phyloP scores from a whole-genome alignment of 352 stramenopile species.

The Globisporangium sylvaticum region DNA sequence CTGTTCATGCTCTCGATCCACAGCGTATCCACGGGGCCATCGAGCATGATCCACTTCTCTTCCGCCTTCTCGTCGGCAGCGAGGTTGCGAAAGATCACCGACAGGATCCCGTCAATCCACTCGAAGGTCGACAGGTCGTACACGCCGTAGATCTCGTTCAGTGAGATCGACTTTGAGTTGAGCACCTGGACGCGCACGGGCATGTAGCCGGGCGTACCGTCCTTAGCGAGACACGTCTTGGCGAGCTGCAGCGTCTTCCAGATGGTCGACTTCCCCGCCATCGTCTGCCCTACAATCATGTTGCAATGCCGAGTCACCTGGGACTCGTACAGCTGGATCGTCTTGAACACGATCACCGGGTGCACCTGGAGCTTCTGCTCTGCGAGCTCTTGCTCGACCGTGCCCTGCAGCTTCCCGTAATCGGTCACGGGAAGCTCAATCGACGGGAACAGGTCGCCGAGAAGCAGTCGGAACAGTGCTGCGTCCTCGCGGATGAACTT shows the following conservation, averaged over 20 bases:
- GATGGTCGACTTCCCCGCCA: conserved; percentile 88
- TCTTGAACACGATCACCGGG: conserved; percentile 91
- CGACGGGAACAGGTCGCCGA: conserved; percentile 88
- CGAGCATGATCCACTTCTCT: conserved; percentile 89
- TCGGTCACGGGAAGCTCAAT: conserved; percentile 87
- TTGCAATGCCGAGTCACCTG: conserved; percentile 94
- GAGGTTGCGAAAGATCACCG: conserved; percentile 74
- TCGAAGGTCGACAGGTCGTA: conserved; percentile 87
- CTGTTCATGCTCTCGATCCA: conserved; percentile 91
- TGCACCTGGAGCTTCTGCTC: conserved; percentile 88
- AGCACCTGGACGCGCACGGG: conserved; percentile 84
- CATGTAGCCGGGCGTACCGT: conserved; percentile 67
- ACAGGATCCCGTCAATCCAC: conserved; percentile 85
- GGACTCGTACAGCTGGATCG: conserved; percentile 94
- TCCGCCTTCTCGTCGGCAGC: conserved; percentile 72
- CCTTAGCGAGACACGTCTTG: conserved; percentile 75
- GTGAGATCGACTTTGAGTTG: conserved; percentile 87
- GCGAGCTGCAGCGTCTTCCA: conserved; percentile 76
- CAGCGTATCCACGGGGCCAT: conserved; percentile 83
- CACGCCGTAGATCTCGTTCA: conserved; percentile 90
- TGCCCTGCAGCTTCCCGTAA: conserved; percentile 89
- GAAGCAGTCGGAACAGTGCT: conserved; percentile 87
- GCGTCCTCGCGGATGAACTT: conserved; percentile 94
- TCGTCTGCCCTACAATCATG: conserved; percentile 92
- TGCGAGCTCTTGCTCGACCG: conserved; percentile 83